phyloP scores from a whole-genome alignment of 2,329 filamentous ascomycete species.

The Pseudogymnoascus sp. region DNA sequence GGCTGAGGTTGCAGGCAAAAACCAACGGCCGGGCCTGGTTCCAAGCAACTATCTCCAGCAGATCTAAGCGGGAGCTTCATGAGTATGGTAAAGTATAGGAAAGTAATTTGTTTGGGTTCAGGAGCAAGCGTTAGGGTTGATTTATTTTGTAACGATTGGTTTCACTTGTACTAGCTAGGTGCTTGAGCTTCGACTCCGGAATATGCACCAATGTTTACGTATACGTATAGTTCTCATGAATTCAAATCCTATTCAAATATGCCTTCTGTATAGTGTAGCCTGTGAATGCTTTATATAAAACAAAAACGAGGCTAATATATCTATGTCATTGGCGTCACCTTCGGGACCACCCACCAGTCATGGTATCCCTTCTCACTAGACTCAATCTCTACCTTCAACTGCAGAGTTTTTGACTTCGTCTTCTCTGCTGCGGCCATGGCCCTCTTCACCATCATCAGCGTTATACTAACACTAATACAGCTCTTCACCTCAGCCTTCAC shows the following conservation, averaged over 20 bases:
- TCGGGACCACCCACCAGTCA: slow-evolving; percentile 58
- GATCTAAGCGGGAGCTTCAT: not conserved
- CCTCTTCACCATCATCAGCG: slow-evolving; percentile 53
- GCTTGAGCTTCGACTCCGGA: slow-evolving; percentile 8
- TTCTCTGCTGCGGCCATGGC: slow-evolving; percentile 36
- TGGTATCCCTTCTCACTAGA: slow-evolving; percentile 49
- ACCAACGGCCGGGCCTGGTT: slow-evolving; percentile 53
- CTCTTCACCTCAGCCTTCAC: slow-evolving; percentile 57
- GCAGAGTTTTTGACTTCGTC: slow-evolving; percentile 19
- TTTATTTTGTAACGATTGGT: not conserved
- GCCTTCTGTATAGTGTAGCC: not conserved
- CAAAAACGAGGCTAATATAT: not conserved
- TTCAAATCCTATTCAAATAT: slow-evolving; percentile 4
- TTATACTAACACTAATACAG: slow-evolving; percentile 63
- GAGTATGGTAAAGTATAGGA: slow-evolving; percentile 1
- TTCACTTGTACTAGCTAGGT: not conserved
- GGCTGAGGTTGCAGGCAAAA: slow-evolving; percentile 74
- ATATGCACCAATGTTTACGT: slow-evolving; percentile 6
- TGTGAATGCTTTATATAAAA: not conserved
- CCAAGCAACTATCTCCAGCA: slow-evolving; percentile 57
- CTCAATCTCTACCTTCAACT: slow-evolving; percentile 46
- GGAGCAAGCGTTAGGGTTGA: not conserved
- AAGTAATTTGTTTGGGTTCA: slow-evolving; percentile 1
- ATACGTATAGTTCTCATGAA: slow-evolving; percentile 1
- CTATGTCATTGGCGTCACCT: slow-evolving; percentile 18